phyloP scores from a whole-genome alignment of 2,329 filamentous ascomycete species.

The Blastomyces percursus region DNA sequence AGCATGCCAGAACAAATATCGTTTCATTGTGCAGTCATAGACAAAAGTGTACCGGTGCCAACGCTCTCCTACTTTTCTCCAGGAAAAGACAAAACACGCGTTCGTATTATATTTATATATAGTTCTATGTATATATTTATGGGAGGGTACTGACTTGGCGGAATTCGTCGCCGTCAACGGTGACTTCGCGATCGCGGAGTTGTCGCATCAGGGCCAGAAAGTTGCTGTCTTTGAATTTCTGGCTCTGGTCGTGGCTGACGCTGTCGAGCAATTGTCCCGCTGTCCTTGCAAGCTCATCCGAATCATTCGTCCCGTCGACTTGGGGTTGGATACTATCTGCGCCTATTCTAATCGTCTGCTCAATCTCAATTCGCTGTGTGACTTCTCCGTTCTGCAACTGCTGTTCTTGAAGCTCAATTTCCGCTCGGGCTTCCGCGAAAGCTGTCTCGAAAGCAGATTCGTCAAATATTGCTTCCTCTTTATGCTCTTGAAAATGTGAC shows the following conservation, averaged over 20 bases:
- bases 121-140: constrained; percentile 15
- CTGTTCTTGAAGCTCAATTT: constrained; percentile 25
- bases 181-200: constrained; percentile 60
- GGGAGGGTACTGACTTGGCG: constrained; percentile 37
- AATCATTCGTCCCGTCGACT: constrained; percentile 34
- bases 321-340: constrained; percentile 34
- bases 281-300: constrained; percentile 60
- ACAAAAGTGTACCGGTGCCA: constrained; percentile 28
- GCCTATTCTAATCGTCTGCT: constrained; percentile 29
- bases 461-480: constrained; percentile 27
- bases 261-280: constrained; percentile 60
- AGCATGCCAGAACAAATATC: constrained; percentile 22
- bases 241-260: constrained; percentile 55
- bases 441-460: constrained; percentile 38
- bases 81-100: constrained; percentile 15
- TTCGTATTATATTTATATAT: constrained; percentile 8
- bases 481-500: constrained; percentile 24
- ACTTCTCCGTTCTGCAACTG: constrained; percentile 14
- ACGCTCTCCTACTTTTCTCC: constrained; percentile 20
- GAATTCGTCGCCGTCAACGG: constrained; percentile 56
- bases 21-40: constrained; percentile 16
- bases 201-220: constrained; percentile 69
- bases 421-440: constrained; percentile 32
- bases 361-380: constrained; percentile 9
- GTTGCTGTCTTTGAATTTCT: constrained; percentile 67